Evolutionary conservation across 1,284 basidiomycete species (phyloP).

Genomic region (Schizophyllum amplum): DNA sequence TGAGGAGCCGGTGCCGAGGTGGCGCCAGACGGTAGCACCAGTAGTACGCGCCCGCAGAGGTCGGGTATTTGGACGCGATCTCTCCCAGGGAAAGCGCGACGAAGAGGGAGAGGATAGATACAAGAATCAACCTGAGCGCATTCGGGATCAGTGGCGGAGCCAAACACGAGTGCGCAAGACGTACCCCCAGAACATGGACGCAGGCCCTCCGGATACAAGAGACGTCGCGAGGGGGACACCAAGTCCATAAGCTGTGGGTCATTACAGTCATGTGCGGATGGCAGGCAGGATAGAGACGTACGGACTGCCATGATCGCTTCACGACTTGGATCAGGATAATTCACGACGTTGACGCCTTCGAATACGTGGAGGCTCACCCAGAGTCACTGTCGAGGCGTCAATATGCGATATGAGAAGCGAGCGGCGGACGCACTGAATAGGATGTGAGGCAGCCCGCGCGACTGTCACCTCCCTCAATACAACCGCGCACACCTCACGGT

Average conservation of each 20-base stretch:
- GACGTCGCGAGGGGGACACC: slow-evolving; percentile 45
- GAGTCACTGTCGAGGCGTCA: slow-evolving; percentile 29
- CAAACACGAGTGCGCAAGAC: slow-evolving; percentile 2
- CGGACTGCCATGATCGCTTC: slow-evolving; percentile 48
- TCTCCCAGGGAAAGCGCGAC: slow-evolving; percentile 46
- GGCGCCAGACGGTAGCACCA: slow-evolving; percentile 46
- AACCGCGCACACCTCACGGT: not conserved
- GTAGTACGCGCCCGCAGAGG: slow-evolving; percentile 50
- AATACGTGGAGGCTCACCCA: slow-evolving; percentile 25
- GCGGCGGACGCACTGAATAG: slow-evolving; percentile 37
- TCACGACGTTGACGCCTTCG: not conserved
- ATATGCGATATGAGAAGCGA: slow-evolving; percentile 2
- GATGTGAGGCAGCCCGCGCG: slow-evolving; percentile 35
- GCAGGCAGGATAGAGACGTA: slow-evolving; percentile 20
- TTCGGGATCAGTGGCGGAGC: not conserved
- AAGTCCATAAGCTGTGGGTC: slow-evolving; percentile 37
- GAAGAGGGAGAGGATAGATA: slow-evolving; percentile 35
- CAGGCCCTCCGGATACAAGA: slow-evolving; percentile 44
- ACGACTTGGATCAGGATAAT: not conserved
- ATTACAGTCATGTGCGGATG: not conserved
- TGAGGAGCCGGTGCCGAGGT: slow-evolving; percentile 30
- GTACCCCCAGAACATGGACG: slow-evolving; percentile 45
- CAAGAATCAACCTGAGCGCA: slow-evolving; percentile 35
- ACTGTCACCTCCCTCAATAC: slow-evolving; percentile 20
- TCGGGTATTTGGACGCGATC: slow-evolving; percentile 48